Evolutionary conservation across 208 protist species (phyloP).

Genomic region (Porcisia deanei): DNA sequence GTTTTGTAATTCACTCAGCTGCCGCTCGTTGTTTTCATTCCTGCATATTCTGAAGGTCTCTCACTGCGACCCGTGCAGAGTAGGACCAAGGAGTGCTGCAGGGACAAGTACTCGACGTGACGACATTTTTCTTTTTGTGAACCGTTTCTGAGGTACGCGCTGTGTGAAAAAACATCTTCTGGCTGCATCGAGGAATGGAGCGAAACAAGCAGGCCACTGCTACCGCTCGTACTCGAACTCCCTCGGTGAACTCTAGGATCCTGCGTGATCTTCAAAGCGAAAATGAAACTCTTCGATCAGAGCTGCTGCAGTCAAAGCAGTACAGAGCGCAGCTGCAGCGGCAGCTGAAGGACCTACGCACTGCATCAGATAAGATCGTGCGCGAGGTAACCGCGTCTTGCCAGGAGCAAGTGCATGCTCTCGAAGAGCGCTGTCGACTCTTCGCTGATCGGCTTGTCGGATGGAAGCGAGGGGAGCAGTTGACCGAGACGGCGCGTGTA

Average conservation of each 20-base stretch:
- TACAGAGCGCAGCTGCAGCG: conserved; percentile 23
- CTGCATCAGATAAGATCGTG: conserved; percentile 18
- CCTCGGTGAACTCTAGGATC: not conserved
- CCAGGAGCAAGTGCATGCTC: conserved; percentile 27
- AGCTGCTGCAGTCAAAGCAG: conserved; percentile 42
- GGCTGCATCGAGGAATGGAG: conserved; percentile 10
- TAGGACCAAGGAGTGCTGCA: not conserved
- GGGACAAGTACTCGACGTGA: not conserved
- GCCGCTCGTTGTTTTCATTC: not conserved
- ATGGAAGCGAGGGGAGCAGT: conserved; percentile 48
- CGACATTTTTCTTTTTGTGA: not conserved
- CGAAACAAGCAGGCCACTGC: not conserved
- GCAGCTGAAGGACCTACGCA: conserved; percentile 29
- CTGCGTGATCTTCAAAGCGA: conserved; percentile 52
- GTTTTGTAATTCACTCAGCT: not conserved
- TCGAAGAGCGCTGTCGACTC: conserved; percentile 49
- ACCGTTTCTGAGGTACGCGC: not conserved
- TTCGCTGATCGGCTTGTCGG: conserved; percentile 55
- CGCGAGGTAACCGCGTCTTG: conserved; percentile 12
- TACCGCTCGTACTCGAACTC: conserved; percentile 3
- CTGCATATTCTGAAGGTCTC: not conserved
- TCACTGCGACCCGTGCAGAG: not conserved
- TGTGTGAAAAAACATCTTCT: not conserved
- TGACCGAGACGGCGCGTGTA: conserved; percentile 60
- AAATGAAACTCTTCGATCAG: conserved; percentile 59